Evolutionary conservation across 176 grass and related monocot genomes (phyloP), one percentile per base, ranked within the genome.

Genomic region (Carex scoparia): DNA sequence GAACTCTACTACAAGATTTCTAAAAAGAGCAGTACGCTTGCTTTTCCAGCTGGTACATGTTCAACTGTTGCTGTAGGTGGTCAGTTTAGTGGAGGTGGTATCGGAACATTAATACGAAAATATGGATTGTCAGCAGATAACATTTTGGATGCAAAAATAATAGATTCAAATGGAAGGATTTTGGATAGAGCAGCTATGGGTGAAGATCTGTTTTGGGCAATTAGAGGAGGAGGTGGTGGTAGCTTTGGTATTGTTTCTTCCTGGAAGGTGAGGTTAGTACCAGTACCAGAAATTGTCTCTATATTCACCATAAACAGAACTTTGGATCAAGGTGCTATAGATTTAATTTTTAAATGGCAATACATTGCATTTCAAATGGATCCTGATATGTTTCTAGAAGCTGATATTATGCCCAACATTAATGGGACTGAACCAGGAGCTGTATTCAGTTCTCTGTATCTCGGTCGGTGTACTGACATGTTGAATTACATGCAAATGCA

Each of bases 141-240:
- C 59, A 72, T 87, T 62, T 27, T 87, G 13, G 85, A 87, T 58
- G 85, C 85, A 4, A 55, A 56, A 38, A 23, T 87, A 31, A 80
- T 87, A 33, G 85, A 82, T 63, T 54, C 64, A 15, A 61, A 81
- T 46, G 85, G 78, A 40, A 72, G 64, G 46, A 27, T 87, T 69
- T 57, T 82, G 38, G 30, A 46, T 60, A 54, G 62, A 62, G 16
- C 44, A 57, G 28, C 65, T 5, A 81, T 87, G 78, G 85, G 85
- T 0, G 85, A 87, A 61, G 53, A 87, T 67, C 78, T 81, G n/a
- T 87, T 73, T 51, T 87, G 85, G 85, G 85, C 85, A 49, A 70
- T 87, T 42, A 87, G 78, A 73, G 78, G 85, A 10, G 85, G 78
- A 0, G 85, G 78, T 1, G 65, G 53, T 4, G 33, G 62, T 18